These are phyloP conservation scores for Elsinoe australis DNA, from an alignment of 2,329 filamentous ascomycete species.

Conservation along the genomic window DNA sequence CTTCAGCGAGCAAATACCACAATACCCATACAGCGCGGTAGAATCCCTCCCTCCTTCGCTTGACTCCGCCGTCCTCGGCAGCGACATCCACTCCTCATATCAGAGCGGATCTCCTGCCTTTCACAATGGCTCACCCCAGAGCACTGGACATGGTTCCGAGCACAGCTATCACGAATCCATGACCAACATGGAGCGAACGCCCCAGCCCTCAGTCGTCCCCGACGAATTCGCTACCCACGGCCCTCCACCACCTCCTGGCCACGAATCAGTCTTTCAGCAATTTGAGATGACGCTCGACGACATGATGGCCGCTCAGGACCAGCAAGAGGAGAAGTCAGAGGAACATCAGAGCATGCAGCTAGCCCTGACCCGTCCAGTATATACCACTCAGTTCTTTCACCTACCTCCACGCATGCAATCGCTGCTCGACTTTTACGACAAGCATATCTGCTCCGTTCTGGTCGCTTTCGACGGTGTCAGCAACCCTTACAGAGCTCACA, in stretches of 20 bases:
- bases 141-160: constrained; percentile 9
- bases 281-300: constrained; percentile 17
- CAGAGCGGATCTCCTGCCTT: constrained; percentile 6
- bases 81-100: constrained; percentile 7
- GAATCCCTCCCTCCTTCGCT: constrained; percentile 15
- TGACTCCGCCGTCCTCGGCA: constrained; percentile 7
- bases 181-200: constrained; percentile 1
- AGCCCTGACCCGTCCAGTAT: constrained; percentile 27
- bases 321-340: constrained; percentile 8
- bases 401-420: constrained; percentile 73
- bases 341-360: constrained; percentile 18
- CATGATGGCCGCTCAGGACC: constrained; percentile 19
- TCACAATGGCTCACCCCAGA: constrained; percentile 13
- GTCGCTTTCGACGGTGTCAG: constrained; percentile 80
- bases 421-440: constrained; percentile 89
- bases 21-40: constrained; percentile 15
- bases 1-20: constrained; percentile 14
- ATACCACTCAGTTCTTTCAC: constrained; percentile 41
- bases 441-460: constrained; percentile 83
- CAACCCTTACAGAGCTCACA: constrained; percentile 79
- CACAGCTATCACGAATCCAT: constrained; percentile 15
- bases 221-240: constrained; percentile 1
- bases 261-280: constrained; percentile 13
- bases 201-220: constrained; percentile 1
- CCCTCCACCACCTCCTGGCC: not conserved